Conservation (phyloP, 2,329 filamentous ascomycete species). For the Paramyrothecium sp. region DNA sequence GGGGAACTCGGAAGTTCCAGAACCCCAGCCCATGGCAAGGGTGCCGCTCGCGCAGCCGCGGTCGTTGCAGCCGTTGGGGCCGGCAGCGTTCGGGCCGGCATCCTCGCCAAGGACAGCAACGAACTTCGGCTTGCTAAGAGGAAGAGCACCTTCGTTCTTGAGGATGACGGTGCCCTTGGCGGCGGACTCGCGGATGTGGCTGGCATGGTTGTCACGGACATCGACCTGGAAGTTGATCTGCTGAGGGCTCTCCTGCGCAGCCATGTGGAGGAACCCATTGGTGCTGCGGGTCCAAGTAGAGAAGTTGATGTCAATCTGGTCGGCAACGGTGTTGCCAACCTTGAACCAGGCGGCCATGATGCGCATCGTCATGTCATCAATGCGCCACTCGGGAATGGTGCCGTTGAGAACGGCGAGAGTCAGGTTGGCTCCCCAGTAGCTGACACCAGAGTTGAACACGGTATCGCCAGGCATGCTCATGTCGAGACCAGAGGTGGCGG, state of each 20-base stretch:
- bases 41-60: conserved; percentile 60
- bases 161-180: conserved; percentile 83
- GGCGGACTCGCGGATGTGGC: conserved; percentile 72
- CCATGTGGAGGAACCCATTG: conserved; percentile 65
- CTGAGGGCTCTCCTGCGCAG: conserved; percentile 58
- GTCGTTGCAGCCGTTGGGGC: conserved; percentile 77
- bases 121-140: conserved; percentile 75
- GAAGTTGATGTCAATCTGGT: conserved; percentile 68
- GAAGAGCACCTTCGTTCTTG: conserved; percentile 78
- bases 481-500: conserved; percentile 72
- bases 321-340: conserved; percentile 52
- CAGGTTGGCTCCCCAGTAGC: conserved; percentile 84
- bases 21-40: conserved; percentile 78
- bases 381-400: conserved; percentile 79
- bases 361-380: conserved; percentile 90
- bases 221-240: conserved; percentile 81
- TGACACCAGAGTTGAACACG: conserved; percentile 67
- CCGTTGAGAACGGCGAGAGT: conserved; percentile 87
- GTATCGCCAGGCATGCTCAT: conserved; percentile 91
- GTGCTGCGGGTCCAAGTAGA: conserved; percentile 83
- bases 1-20: conserved; percentile 70
- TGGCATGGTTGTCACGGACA: conserved; percentile 73
- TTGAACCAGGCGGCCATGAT: conserved; percentile 73
- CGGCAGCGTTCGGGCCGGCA: conserved; percentile 69
- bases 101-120: conserved; percentile 81